phyloP scores from a whole-genome alignment of 1,284 basidiomycete genomes.

The Coniferiporia sulphurascens region DNA sequence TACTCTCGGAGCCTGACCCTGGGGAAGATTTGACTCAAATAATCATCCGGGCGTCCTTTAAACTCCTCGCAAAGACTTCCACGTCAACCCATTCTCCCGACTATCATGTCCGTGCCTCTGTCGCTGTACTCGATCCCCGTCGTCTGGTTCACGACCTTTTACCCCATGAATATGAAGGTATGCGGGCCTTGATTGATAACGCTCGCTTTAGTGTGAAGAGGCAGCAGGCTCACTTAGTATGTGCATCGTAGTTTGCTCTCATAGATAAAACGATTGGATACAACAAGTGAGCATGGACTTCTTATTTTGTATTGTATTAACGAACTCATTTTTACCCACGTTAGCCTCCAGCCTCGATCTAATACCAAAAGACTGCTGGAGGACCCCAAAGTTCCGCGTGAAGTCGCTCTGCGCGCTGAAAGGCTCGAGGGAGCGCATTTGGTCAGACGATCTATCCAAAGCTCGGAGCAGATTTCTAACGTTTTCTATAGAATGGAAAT shows the following conservation, averaged over 20 bases:
- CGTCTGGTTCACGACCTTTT: slow-evolving; percentile 21
- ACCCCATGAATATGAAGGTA: slow-evolving; percentile 20
- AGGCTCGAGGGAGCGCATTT: slow-evolving; percentile 21
- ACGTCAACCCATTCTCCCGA: slow-evolving; percentile 5
- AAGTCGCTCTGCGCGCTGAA: slow-evolving; percentile 12
- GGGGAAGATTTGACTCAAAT: too few relatives aligned
- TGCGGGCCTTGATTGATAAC: neutral
- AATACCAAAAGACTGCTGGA: slow-evolving; percentile 18
- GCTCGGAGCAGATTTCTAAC: neutral
- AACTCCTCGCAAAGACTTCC: too few relatives aligned
- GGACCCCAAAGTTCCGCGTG: slow-evolving; percentile 12
- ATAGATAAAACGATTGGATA: slow-evolving; percentile 20
- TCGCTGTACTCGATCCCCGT: slow-evolving; percentile 22
- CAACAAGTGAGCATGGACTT: slow-evolving; percentile 18
- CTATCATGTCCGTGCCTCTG: slow-evolving; percentile 14
- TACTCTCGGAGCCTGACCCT: too few relatives aligned
- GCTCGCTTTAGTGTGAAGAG: neutral
- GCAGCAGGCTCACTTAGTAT: neutral
- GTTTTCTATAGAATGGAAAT: slow-evolving; percentile 21
- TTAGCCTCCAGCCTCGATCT: slow-evolving; percentile 18
- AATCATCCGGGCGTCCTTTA: too few relatives aligned
- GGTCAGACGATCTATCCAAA: slow-evolving; percentile 3
- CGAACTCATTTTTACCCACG: neutral
- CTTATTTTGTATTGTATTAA: neutral
- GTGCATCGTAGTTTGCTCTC: slow-evolving; percentile 15